Conservation (phyloP, 2,329 filamentous ascomycete species). For the Apiospora aurea region DNA sequence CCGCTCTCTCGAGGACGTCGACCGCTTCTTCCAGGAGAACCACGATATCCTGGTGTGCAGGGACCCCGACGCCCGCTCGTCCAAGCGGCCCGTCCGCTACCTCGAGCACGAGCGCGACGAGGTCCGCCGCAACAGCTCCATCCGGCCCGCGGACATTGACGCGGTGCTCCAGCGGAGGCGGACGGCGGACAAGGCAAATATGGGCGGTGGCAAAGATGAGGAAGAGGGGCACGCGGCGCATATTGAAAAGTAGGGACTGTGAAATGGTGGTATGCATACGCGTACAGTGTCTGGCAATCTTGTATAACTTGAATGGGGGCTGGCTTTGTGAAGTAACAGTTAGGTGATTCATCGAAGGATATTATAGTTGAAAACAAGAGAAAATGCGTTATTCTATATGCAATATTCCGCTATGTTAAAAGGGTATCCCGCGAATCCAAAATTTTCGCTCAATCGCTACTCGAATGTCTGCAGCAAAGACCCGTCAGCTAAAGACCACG, state of each 20-base stretch:
- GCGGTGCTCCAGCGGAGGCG: conserved; percentile 27
- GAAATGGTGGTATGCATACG: background rate
- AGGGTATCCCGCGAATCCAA: background rate
- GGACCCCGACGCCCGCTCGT: conserved; percentile 36
- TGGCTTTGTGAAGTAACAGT: background rate
- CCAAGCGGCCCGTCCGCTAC: conserved; percentile 33
- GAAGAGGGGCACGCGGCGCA: conserved; percentile 28
- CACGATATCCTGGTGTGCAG: conserved; percentile 33
- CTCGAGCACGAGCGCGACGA: conserved; percentile 37
- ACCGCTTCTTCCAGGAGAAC: conserved; percentile 39
- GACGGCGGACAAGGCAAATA: conserved; percentile 25
- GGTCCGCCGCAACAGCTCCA: conserved; percentile 30
- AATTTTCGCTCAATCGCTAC: background rate
- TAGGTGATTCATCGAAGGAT: background rate
- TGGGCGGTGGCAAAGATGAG: conserved; percentile 24
- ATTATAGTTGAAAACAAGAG: background rate
- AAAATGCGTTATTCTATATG: background rate
- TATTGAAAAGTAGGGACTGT: conserved; percentile 22
- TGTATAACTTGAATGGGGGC: background rate
- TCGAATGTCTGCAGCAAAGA: background rate
- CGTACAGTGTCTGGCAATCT: background rate
- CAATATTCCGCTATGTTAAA: background rate
- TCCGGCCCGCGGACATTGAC: conserved; percentile 26
- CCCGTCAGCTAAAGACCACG: background rate
- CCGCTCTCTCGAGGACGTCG: conserved; percentile 35